Percentiles rank a stretch among this genome's conserved stretches.
phyloP scores from a whole-genome alignment of 176 grass and related monocot species.

The Aegilops sharonensis region DNA sequence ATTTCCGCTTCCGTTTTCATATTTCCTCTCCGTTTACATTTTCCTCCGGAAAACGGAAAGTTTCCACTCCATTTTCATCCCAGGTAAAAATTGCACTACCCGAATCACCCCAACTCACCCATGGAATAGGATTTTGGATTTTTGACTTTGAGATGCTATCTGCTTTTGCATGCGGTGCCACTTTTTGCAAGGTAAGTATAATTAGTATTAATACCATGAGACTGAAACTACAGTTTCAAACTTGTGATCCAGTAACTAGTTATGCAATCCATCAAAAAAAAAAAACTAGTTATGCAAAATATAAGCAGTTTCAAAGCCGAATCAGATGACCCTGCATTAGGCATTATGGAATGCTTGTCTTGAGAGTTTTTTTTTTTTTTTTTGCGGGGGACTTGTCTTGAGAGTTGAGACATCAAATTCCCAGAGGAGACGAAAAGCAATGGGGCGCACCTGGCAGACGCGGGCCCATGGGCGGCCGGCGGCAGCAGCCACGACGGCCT shows the following conservation, averaged over 20 bases:
- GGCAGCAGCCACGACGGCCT: constrained; percentile 48
- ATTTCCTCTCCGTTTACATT: too few relatives aligned
- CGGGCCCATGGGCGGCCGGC: constrained; percentile 55
- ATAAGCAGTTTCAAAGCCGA: not conserved
- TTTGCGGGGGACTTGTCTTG: not conserved
- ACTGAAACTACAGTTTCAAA: not conserved
- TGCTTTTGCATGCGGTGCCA: not conserved
- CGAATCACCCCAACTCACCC: not conserved
- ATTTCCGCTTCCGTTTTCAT: too few relatives aligned
- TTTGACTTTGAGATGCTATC: not conserved
- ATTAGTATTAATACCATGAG: not conserved
- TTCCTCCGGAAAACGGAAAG: too few relatives aligned
- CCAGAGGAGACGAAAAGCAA: not conserved
- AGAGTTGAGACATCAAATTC: not conserved
- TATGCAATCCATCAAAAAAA: not conserved
- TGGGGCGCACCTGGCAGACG: constrained; percentile 67
- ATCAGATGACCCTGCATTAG: not conserved
- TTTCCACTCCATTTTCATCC: too few relatives aligned
- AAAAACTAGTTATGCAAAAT: not conserved
- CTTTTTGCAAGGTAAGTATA: not conserved
- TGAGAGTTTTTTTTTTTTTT: too few relatives aligned
- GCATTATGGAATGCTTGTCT: not conserved
- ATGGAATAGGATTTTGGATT: not conserved
- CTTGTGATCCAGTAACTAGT: not conserved
- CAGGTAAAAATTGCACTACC: not conserved